These are phyloP conservation scores for Trapa incisa DNA, from an alignment of 345 rosid genomes.

Conservation along the genomic window DNA sequence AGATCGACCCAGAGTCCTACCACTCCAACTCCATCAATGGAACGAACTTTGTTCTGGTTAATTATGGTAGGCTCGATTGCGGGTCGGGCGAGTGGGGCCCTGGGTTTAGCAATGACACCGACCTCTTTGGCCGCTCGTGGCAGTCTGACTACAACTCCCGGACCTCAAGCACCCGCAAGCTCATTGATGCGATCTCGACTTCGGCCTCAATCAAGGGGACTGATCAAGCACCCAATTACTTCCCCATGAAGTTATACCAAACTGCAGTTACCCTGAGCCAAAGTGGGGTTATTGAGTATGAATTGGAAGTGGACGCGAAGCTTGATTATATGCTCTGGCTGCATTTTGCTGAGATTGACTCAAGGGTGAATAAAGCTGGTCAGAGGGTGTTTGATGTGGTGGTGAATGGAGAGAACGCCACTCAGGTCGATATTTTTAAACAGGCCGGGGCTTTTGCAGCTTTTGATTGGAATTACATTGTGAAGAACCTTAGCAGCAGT, in stretches of 20 bases:
- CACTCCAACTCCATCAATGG: constrained; percentile 33
- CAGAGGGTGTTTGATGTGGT: constrained; percentile 64
- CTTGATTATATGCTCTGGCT: constrained; percentile 88
- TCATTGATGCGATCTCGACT: constrained; percentile 33
- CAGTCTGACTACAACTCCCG: constrained; percentile 50
- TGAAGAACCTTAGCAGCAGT: constrained; percentile 53
- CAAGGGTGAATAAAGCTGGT: constrained; percentile 47
- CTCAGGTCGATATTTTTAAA: constrained; percentile 49
- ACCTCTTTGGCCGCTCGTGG: constrained; percentile 79
- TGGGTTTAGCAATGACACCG: constrained; percentile 71
- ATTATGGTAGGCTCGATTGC: constrained; percentile 72
- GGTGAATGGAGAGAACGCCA: constrained; percentile 58
- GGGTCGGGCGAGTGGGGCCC: constrained; percentile 85
- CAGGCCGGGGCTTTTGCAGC: constrained; percentile 71
- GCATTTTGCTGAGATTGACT: constrained; percentile 90
- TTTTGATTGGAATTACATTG: constrained; percentile 31
- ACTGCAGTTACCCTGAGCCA: constrained; percentile 38
- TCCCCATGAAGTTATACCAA: constrained; percentile 88
- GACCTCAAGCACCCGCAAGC: constrained; percentile 12
- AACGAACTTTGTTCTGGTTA: constrained; percentile 39
- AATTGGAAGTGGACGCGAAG: constrained; percentile 71
- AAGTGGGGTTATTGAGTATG: constrained; percentile 44
- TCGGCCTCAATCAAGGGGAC: constrained; percentile 30
- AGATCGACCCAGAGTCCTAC: constrained; percentile 64
- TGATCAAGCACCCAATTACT: constrained; percentile 63